phyloP scores from a whole-genome alignment of 176 grass and related monocot genomes.

The Eragrostis nindensis region DNA sequence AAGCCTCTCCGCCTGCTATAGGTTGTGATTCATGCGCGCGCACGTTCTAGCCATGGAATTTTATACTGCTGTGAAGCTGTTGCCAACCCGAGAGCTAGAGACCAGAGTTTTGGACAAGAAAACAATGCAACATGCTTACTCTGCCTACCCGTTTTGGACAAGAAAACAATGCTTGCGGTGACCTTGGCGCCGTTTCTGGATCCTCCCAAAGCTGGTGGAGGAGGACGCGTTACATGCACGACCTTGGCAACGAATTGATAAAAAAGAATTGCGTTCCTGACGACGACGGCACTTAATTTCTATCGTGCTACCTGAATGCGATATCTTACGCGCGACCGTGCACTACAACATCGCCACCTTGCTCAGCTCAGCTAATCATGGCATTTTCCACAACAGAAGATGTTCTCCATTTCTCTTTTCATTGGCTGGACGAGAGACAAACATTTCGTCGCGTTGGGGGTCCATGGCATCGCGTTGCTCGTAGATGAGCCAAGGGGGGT shows the following conservation, averaged over 20 bases:
- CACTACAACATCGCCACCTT: too few relatives aligned
- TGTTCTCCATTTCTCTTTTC: neutral
- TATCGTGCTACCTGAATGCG: neutral
- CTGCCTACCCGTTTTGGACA: too few relatives aligned
- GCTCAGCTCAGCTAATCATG: neutral
- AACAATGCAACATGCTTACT: neutral
- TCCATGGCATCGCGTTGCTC: slow-evolving; percentile 15
- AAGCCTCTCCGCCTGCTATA: neutral
- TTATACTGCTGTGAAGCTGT: neutral
- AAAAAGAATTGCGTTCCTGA: neutral
- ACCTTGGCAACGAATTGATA: neutral
- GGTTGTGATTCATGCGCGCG: too few relatives aligned
- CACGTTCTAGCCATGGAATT: too few relatives aligned
- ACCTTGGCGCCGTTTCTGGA: neutral
- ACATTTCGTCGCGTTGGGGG: neutral
- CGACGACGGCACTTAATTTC: neutral
- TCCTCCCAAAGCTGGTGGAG: neutral
- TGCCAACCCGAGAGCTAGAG: neutral
- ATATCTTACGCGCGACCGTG: neutral
- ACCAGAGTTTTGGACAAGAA: too few relatives aligned
- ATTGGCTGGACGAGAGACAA: slow-evolving; percentile 19
- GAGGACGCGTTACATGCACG: slow-evolving; percentile 9
- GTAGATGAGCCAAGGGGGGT: neutral
- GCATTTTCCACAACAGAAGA: neutral
- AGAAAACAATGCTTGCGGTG: too few relatives aligned